Evolutionary conservation across 1,139 yeast genomes (phyloP).

Genomic region (Lodderomyces beijingensis): DNA sequence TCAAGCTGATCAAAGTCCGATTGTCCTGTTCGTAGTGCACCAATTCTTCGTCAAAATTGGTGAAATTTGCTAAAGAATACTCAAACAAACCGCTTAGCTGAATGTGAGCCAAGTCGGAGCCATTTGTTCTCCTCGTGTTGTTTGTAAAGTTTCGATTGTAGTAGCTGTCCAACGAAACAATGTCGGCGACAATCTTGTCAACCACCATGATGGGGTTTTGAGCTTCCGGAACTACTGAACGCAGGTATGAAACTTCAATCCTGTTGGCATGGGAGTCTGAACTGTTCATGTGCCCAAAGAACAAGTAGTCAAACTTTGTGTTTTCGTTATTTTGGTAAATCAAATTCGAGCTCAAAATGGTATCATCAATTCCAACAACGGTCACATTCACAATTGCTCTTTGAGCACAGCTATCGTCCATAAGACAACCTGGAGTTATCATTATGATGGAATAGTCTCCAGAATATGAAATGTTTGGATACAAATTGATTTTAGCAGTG

Average conservation of each 20-base stretch:
- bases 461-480: slow-evolving; percentile 66
- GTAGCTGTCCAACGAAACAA: slow-evolving; percentile 47
- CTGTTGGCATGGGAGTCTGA: slow-evolving; percentile 42
- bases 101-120: slow-evolving; percentile 23
- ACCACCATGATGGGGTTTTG: slow-evolving; percentile 59
- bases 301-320: slow-evolving; percentile 77
- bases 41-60: slow-evolving; percentile 35
- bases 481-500: slow-evolving; percentile 50
- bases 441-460: slow-evolving; percentile 73
- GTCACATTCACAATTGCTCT: slow-evolving; percentile 82
- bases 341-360: slow-evolving; percentile 34
- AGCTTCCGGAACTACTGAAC: slow-evolving; percentile 24
- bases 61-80: slow-evolving; percentile 67
- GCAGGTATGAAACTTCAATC: slow-evolving; percentile 42
- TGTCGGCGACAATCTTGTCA: slow-evolving; percentile 58
- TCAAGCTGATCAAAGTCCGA: slow-evolving; percentile 24
- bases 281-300: slow-evolving; percentile 62
- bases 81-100: slow-evolving; percentile 75
- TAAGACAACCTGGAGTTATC: slow-evolving; percentile 82
- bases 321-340: slow-evolving; percentile 78
- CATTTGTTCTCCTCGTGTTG: slow-evolving; percentile 19
- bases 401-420: slow-evolving; percentile 60
- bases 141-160: slow-evolving; percentile 28
- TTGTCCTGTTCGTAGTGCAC: slow-evolving; percentile 26
- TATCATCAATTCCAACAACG: slow-evolving; percentile 46